Conservation (phyloP, 768 basidiomycete genomes). For the Hericium erinaceus region DNA sequence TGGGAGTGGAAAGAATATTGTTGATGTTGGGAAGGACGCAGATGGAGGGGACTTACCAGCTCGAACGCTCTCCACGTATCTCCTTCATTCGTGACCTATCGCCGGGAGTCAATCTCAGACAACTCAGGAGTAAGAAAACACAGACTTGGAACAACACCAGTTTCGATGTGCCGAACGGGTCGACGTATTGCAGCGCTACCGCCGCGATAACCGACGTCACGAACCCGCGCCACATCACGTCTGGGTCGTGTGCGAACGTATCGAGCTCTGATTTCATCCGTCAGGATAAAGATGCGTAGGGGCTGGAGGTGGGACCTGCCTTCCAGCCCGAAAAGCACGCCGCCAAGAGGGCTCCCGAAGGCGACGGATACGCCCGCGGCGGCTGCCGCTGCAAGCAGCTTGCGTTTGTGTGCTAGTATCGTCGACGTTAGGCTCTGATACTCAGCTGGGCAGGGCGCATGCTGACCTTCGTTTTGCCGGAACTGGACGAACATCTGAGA, state of each 20-base stretch:
- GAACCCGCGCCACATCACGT: conserved; percentile 83
- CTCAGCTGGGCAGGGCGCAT: too few relatives aligned
- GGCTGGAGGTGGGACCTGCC: conserved; percentile 21
- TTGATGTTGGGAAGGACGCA: neutral
- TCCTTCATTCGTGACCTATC: conserved; percentile 45
- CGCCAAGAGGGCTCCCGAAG: conserved; percentile 81
- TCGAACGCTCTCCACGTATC: conserved; percentile 68
- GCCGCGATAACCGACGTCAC: conserved; percentile 84
- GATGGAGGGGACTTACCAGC: conserved; percentile 32
- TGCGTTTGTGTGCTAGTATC: conserved; percentile 61
- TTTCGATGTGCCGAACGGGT: conserved; percentile 81
- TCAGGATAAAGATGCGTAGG: neutral
- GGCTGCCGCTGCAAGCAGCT: conserved; percentile 73
- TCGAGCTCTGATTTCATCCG: conserved; percentile 41
- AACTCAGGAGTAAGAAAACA: neutral
- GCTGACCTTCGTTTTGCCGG: conserved; percentile 65
- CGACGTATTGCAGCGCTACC: conserved; percentile 72
- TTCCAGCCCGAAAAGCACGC: conserved; percentile 80
- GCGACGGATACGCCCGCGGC: conserved; percentile 84
- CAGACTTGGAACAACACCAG: conserved; percentile 69
- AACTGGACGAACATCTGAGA: conserved; percentile 62
- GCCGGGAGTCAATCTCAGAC: neutral
- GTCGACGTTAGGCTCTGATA: neutral
- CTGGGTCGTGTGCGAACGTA: conserved; percentile 59
- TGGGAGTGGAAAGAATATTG: conserved; percentile 1